Evolutionary conservation across 345 rosid species (phyloP).

Genomic region (Syzygium aqueum): DNA sequence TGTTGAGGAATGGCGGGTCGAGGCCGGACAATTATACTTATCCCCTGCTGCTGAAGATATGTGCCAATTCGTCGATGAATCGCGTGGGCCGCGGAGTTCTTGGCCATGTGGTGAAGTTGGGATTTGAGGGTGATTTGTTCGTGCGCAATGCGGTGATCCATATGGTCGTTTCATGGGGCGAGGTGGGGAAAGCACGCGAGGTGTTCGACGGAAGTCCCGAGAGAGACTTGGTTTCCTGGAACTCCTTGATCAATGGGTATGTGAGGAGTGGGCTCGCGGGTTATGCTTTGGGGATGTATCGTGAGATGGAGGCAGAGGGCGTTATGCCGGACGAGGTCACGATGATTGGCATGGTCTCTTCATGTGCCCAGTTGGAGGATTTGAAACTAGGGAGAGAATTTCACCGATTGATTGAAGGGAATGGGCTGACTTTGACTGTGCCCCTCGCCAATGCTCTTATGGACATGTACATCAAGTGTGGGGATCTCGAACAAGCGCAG

Average conservation of each 20-base stretch:
- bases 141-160: conserved; percentile 62
- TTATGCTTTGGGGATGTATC: conserved; percentile 39
- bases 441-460: conserved; percentile 67
- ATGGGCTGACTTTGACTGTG: conserved; percentile 35
- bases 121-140: conserved; percentile 47
- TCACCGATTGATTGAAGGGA: conserved; percentile 34
- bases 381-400: conserved; percentile 53
- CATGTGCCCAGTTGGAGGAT: conserved; percentile 43
- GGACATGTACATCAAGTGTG: conserved; percentile 86
- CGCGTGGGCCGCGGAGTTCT: conserved; percentile 40
- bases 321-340: conserved; percentile 63
- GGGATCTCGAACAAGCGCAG: conserved; percentile 42
- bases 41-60: conserved; percentile 59
- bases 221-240: conserved; percentile 87
- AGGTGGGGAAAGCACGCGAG: conserved; percentile 43
- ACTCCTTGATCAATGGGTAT: conserved; percentile 73
- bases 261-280: conserved; percentile 37
- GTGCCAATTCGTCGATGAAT: conserved; percentile 29
- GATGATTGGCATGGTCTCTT: conserved; percentile 65
- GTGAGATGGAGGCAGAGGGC: conserved; percentile 42
- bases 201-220: conserved; percentile 69
- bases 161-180: conserved; percentile 46
- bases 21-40: conserved; percentile 68
- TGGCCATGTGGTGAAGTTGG: conserved; percentile 57
- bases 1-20: conserved; percentile 43